Evolutionary conservation across 1,284 basidiomycete genomes (phyloP), one percentile per base, ranked within the genome.

Genomic region (Phylloporus sp.): DNA sequence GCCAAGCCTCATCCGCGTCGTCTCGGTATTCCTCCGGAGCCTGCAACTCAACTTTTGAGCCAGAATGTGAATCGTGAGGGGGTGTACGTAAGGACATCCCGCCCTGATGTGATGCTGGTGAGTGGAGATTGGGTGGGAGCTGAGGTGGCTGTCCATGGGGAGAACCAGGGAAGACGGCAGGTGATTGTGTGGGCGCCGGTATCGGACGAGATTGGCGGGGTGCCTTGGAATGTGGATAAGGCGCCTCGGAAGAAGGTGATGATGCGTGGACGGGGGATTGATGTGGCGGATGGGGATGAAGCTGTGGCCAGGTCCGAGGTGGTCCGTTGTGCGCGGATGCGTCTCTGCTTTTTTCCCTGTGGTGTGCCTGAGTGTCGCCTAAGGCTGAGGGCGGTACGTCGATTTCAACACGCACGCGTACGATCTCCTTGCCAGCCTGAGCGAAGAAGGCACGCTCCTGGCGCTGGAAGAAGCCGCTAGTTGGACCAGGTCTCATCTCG

Each of bases 401-500:
- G 61, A 89, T 80, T 71, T 90, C 88, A 49, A 90, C 81, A 44
- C 86, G 83, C 42, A 90, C 86, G 29, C 89, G 85, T 37, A 91
- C 84, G 68, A 91, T 90, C 75, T 91, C 90, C 64, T 84, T 86
- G 44, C 89, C 90, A 0, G 86, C 86, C 68, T 88, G 85, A 0
- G 90, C 89, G 67, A 92, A 92, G 74, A 91, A 92, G 8, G 86
- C 87, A 61, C 89, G 87, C 68, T 92, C 90, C 74, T 92, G 88
- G 2, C 83, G 80, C 66, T 86, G 84, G 73, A 92, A 92, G 74
- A 84, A 91, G 40, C 86, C 84, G 57, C 85, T 87, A 0, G 90
- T 91, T 2, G 89, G 84, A 2, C 86, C 86, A 3, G 82, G 79
- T 63, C 83, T 79, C 74, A 84, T 79, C 67, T 84, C 76, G 34